phyloP scores from a whole-genome alignment of 192 early-diverging fungal genomes.

The Podila clonocystis region DNA sequence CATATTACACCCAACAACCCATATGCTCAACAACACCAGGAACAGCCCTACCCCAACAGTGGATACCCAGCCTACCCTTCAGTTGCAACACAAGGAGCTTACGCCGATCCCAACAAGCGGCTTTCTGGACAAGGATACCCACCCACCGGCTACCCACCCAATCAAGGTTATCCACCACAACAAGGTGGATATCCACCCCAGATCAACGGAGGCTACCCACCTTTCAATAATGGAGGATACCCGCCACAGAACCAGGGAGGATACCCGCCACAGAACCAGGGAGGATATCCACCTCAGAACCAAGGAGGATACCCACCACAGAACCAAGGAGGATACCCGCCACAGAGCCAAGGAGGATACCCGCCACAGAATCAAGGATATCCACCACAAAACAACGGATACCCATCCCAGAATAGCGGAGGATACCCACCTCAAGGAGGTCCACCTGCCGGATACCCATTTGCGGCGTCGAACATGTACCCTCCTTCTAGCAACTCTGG shows the following conservation, averaged over 20 bases:
- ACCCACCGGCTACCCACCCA: constrained; percentile 11
- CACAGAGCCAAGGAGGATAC: neutral
- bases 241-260: neutral
- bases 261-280: neutral
- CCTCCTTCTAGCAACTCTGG: constrained; percentile 8
- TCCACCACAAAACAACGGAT: neutral
- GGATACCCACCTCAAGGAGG: neutral
- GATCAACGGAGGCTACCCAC: constrained; percentile 19
- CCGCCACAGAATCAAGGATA: constrained; percentile 12
- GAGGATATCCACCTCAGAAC: neutral
- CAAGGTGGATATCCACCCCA: neutral
- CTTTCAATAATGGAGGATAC: constrained; percentile 5
- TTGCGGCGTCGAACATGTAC: constrained; percentile 23
- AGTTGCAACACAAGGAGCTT: neutral
- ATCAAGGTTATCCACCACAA: constrained; percentile 19
- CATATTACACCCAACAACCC: neutral
- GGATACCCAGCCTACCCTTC: constrained; percentile 10
- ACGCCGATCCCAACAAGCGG: neutral
- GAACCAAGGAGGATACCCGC: neutral
- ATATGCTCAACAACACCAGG: constrained; percentile 3
- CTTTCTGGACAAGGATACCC: constrained; percentile 17
- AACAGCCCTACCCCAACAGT: constrained; percentile 8
- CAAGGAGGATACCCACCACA: neutral
- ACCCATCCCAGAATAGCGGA: neutral
- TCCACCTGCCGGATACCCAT: constrained; percentile 25